These are phyloP conservation scores for Piloderma croceum DNA, from an alignment of 768 basidiomycete genomes.

Conservation along the genomic window DNA sequence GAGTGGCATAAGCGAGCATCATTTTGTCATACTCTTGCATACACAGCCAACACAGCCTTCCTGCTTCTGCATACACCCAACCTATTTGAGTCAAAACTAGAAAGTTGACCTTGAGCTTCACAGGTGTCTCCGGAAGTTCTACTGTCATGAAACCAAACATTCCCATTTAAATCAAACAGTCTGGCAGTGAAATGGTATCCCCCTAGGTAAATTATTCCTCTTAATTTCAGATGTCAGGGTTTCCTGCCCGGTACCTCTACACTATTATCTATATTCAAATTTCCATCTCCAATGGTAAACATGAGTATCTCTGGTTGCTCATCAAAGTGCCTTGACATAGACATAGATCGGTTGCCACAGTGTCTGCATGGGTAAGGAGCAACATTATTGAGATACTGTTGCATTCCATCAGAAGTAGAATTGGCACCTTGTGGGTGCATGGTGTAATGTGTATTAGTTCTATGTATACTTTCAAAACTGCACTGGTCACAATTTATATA, in stretches of 20 bases:
- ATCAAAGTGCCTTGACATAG: neutral
- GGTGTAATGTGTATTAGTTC: neutral
- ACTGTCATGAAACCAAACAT: constrained; percentile 21
- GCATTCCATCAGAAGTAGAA: no score
- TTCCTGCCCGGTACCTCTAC: neutral
- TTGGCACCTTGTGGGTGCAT: no score
- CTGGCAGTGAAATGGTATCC: constrained; percentile 18
- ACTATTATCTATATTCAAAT: constrained; percentile 6
- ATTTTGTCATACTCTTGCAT: no score
- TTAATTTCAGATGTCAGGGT: constrained; percentile 2
- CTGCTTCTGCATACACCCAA: no score
- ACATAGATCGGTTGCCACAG: no score
- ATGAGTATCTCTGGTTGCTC: neutral
- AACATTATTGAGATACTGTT: no score
- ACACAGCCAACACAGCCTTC: no score
- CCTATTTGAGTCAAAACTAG: no score
- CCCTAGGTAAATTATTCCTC: constrained; percentile 19
- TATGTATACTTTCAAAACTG: no score
- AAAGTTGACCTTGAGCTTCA: neutral
- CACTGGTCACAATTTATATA: no score
- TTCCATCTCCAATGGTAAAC: neutral
- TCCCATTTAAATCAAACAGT: constrained; percentile 6
- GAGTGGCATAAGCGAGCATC: no score
- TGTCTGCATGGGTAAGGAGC: no score
- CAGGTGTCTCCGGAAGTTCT: constrained; percentile 6